These are phyloP conservation scores for Osmozyma mogii DNA, from an alignment of 805 yeast genomes.

Conservation along the genomic window DNA sequence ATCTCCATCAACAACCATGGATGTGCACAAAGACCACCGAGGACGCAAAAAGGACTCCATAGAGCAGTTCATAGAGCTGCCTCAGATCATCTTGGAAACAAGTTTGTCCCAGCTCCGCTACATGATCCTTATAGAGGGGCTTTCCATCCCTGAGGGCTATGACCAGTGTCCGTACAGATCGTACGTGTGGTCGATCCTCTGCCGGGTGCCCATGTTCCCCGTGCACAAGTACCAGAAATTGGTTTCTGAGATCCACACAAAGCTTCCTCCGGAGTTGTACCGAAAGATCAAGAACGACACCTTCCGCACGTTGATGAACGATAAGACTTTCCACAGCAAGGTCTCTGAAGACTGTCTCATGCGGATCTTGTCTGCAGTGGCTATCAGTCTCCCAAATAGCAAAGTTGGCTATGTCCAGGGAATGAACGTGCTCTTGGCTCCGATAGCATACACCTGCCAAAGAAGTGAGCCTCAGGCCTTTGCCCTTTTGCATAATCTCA, in stretches of 20 bases:
- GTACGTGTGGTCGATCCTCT: constrained; percentile 74
- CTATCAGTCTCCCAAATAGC: constrained; percentile 34
- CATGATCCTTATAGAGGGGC: constrained; percentile 35
- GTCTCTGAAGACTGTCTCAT: constrained; percentile 67
- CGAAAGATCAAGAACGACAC: constrained; percentile 78
- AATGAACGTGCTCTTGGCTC: constrained; percentile 80
- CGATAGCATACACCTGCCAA: constrained; percentile 60
- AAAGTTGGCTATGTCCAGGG: constrained; percentile 75
- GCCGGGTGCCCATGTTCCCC: constrained; percentile 52
- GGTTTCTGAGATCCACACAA: constrained; percentile 44
- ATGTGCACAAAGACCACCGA: too few species aligned
- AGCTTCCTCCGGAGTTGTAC: constrained; percentile 40
- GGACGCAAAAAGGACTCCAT: constrained; percentile 46
- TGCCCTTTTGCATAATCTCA: constrained; percentile 54
- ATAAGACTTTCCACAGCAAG: constrained; percentile 49
- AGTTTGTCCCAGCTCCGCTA: constrained; percentile 43
- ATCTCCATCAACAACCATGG: too few species aligned
- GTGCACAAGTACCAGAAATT: constrained; percentile 46
- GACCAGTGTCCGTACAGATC: constrained; percentile 60
- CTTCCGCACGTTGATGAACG: constrained; percentile 76
- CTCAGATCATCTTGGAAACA: constrained; percentile 39
- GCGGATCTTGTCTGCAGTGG: constrained; percentile 66
- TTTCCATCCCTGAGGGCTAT: constrained; percentile 33
- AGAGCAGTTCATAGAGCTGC: constrained; percentile 40
- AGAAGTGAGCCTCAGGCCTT: constrained; percentile 84